Base-by-base conservation (phyloP, 2,329 filamentous ascomycete species). In the Aspergillus phoenicis region DNA sequence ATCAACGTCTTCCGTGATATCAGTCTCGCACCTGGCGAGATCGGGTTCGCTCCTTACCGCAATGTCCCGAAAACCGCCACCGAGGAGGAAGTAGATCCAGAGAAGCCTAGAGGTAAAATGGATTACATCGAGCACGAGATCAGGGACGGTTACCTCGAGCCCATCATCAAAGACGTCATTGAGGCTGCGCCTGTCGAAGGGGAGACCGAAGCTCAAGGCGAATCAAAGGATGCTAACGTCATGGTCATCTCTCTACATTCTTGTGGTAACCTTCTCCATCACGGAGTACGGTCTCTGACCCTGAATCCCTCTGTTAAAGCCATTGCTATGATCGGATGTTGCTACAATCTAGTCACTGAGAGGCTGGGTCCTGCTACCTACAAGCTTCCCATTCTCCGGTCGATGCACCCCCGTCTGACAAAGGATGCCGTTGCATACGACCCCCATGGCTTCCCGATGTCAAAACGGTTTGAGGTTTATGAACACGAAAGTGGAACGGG, bases 171-270 rank as follows among this genome's bases (percentile, higher is more conserved):
- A 22, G 71, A 77, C 52, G 73, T 76, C 26, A 66, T 77, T 28
- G 62, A 71, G n/a, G 62, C 69, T n/a, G 56, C 64, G 8, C 17
- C 59, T 11, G 38, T 30, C 24, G 33, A 28, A 30, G 51, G 30
- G 22, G 57, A 57, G 5, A 22, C 26, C 47, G 49, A 28, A 56
- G 45, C 51, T 28, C 2, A 57, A 1, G 38, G 54, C 26, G 36
- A 33, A 33, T 10, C 39, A 67, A 33, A 57, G 30, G 66, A 72
- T 48, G 70, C 71, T 17, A 70, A 64, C 33, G 81, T 96, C 39
- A 93, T 97, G 89, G 91, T 94, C 15, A 89, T 98, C 30, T 98
- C 95, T 0, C 91, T 99, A 17, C 95, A 99, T 76, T 98, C 94
- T 0, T 99, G 95, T 73, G 95, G 95, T 28, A 98, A 99, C 68